These are phyloP conservation scores for Tylopilus orsonianus DNA, from an alignment of 1,284 basidiomycete genomes.

Conservation along the genomic window DNA sequence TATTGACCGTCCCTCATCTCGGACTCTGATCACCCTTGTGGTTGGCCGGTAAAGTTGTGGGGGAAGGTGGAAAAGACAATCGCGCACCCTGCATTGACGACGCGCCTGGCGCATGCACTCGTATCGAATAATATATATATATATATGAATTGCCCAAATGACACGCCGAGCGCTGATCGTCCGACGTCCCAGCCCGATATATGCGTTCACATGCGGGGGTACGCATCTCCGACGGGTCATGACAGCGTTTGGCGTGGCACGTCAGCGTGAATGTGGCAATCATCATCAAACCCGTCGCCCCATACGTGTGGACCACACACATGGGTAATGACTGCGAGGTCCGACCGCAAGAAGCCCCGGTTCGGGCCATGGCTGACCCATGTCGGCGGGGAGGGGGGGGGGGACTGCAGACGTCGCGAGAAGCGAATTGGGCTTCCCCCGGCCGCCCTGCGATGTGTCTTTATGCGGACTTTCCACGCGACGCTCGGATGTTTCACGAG, in stretches of 20 bases:
- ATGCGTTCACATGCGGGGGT: neutral
- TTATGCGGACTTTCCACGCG: slow-evolving; percentile 12
- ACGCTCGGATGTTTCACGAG: slow-evolving; percentile 25
- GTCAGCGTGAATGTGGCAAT: neutral
- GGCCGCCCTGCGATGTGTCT: neutral
- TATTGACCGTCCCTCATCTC: slow-evolving; percentile 18
- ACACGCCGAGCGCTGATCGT: slow-evolving; percentile 20
- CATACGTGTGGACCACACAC: neutral
- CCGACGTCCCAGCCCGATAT: slow-evolving; percentile 22
- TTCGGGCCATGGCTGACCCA: neutral
- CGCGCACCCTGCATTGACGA: neutral
- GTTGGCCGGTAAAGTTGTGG: slow-evolving; percentile 16
- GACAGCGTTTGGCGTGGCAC: slow-evolving; percentile 1
- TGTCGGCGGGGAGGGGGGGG: neutral
- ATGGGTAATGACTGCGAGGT: slow-evolving; percentile 7
- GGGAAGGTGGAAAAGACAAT: slow-evolving; percentile 8
- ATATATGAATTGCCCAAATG: slow-evolving; percentile 7
- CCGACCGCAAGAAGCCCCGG: slow-evolving; percentile 12
- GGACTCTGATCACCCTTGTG: slow-evolving; percentile 28
- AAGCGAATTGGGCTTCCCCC: neutral
- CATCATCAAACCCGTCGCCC: neutral
- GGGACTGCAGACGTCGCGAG: neutral
- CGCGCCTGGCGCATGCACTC: too few species aligned
- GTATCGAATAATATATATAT: neutral
- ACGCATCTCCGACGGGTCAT: neutral